Conservation (phyloP, 2,329 filamentous ascomycete species). For the Pseudogymnoascus verrucosus region DNA sequence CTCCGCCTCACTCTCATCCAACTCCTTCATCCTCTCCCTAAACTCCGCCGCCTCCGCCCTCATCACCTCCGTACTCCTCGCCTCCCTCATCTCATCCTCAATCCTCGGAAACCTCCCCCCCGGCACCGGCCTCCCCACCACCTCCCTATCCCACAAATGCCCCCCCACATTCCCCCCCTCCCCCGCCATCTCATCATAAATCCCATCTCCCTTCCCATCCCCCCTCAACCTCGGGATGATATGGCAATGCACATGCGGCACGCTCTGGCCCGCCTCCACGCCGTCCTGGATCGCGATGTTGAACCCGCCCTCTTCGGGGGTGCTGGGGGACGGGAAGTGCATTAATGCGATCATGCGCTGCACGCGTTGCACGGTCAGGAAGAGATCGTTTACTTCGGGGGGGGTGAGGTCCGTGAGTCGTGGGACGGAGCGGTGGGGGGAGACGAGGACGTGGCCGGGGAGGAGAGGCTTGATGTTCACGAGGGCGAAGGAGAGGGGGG, state of each 20-base stretch:
- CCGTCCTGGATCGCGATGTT: constrained; percentile 97
- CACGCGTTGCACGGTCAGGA: constrained; percentile 75
- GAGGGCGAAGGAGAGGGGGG: constrained; percentile 72
- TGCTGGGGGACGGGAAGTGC: constrained; percentile 38
- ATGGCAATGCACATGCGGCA: constrained; percentile 88
- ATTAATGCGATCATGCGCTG: constrained; percentile 61
- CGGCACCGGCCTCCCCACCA: constrained; percentile 38
- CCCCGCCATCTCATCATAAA: no score
- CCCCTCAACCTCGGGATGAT: constrained; percentile 65
- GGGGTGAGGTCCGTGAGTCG: constrained; percentile 44
- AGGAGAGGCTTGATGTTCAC: constrained; percentile 94
- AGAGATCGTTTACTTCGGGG: constrained; percentile 58
- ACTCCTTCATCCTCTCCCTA: constrained; percentile 22
- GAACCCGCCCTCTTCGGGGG: constrained; percentile 59
- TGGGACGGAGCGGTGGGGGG: constrained; percentile 59
- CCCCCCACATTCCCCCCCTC: no score
- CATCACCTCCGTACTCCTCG: constrained; percentile 71
- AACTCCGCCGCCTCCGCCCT: constrained; percentile 56
- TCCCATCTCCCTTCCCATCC: no score
- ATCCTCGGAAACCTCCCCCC: constrained; percentile 57
- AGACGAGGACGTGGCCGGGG: constrained; percentile 88
- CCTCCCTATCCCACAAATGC: constrained; percentile 51
- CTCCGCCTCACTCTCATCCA: constrained; percentile 10
- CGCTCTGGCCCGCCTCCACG: constrained; percentile 81
- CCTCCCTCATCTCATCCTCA: constrained; percentile 60